Conservation (phyloP, 345 rosid genomes). For the Eutrema japonicum region DNA sequence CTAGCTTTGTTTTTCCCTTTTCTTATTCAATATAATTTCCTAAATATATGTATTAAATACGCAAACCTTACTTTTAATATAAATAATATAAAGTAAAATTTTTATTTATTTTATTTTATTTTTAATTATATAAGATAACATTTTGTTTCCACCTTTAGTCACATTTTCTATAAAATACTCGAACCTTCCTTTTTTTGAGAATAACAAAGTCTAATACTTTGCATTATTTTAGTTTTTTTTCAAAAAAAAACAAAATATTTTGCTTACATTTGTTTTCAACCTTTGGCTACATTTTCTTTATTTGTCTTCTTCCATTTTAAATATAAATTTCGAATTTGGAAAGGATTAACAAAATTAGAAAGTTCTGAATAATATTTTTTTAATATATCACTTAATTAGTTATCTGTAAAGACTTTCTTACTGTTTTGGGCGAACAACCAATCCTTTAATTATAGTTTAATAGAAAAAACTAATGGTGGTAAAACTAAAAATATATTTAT, state of each 20-base stretch:
- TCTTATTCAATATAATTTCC: too few relatives aligned
- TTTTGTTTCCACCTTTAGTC: not conserved
- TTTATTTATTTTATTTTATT: too few relatives aligned
- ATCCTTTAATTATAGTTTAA: not conserved
- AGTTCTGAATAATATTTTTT: too few relatives aligned
- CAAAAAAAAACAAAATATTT: too few relatives aligned
- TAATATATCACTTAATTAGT: too few relatives aligned
- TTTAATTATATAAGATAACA: not conserved
- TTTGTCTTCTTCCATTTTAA: too few relatives aligned
- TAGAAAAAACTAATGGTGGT: not conserved
- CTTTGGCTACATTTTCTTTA: not conserved
- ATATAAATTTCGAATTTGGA: not conserved
- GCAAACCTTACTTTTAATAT: too few relatives aligned
- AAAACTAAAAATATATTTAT: not conserved
- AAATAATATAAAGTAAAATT: too few relatives aligned
- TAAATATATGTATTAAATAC: not conserved
- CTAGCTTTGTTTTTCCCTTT: too few relatives aligned
- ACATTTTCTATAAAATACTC: not conserved
- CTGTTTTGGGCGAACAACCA: not conserved
- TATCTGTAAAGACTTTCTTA: not conserved
- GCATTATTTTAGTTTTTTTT: not conserved
- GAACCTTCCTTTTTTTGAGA: not conserved
- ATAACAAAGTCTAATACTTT: too few relatives aligned
- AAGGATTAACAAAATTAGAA: not conserved
- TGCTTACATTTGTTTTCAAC: not conserved